Conservation (phyloP, 116 monocot species). For the Zostera marina region DNA sequence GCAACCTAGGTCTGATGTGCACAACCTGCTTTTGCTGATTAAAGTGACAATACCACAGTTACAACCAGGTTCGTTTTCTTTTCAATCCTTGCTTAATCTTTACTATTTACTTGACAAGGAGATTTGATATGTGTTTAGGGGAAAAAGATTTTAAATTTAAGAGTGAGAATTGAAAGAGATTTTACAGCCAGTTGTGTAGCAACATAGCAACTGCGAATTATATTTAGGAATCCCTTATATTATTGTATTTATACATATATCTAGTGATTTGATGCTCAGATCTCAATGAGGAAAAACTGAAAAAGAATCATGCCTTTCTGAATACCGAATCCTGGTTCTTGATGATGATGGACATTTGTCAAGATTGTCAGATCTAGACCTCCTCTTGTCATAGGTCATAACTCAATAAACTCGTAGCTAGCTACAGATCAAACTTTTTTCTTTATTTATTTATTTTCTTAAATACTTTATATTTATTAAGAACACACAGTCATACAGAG, state of each 20-base stretch:
- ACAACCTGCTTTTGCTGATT: not conserved
- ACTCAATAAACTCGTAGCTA: no score
- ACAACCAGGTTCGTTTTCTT: not conserved
- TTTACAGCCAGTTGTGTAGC: not conserved
- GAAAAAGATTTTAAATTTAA: no score
- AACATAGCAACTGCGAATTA: not conserved
- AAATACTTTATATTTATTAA: no score
- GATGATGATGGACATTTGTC: constrained; percentile 1
- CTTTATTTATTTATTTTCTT: not conserved
- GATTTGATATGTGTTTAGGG: no score
- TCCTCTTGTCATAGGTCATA: no score
- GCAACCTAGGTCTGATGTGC: not conserved
- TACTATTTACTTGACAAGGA: not conserved
- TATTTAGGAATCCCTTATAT: not conserved
- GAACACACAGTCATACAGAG: no score
- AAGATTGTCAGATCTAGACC: not conserved
- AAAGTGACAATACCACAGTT: not conserved
- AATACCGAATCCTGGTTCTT: not conserved
- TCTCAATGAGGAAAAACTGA: not conserved
- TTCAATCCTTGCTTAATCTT: not conserved
- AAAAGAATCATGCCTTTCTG: not conserved
- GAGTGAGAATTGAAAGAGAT: no score
- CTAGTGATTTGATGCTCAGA: not conserved
- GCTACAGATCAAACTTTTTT: not conserved
- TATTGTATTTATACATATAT: not conserved